Base-by-base conservation (phyloP, 805 yeast genomes). In the Hanseniaspora meyeri region DNA sequence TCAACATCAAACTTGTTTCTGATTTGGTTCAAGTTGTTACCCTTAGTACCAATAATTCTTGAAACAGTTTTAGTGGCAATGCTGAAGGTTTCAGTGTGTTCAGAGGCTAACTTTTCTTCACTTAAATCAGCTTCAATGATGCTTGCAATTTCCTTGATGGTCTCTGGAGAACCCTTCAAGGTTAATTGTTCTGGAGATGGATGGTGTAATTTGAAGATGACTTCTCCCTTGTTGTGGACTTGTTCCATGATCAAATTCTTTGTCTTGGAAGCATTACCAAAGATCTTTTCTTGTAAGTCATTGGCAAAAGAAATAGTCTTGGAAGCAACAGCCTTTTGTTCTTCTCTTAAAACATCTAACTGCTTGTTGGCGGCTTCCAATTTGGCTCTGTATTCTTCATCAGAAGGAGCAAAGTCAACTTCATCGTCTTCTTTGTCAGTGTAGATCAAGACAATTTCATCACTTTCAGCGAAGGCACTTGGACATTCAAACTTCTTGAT, bases 31-130 rank as follows among this genome's bases (percentile, higher is more conserved):
- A 93, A 71, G 65, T 81, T 80, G 45, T 87, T 72, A 57, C 99
- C 98, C 59, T 80, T 85, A 66, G 84, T 85, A 62, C 99, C 99
- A 68, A 93, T 88, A 55, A 95, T 75, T 70, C 93, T 82, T 32
- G 93, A 77, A 59, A 91, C 72, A 49, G 81, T 78, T 52, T 75
- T 71, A 2, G 81, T 69, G 60, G 96, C 95, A 66, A 88, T 81
- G 34, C 73, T 74, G 54, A 83, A 66, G 42, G 71, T 69, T 19
- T 78, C 71, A 17, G 77, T 66, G 57, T 61, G 57, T 19, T 66
- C 64, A 39, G 57, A 62, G 24, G 65, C 61, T 17, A 68, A 65
- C 9, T 64, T 52, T 19, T 59, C 62, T 32, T 39, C 42, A 37
- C 34, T 46, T 9, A 63, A 65, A 63, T 69, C 74, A 4, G 61